Evolutionary conservation across 2,329 filamentous ascomycete species (phyloP), one percentile per base, ranked within the genome.

Genomic region (Nothopassalora personata): DNA sequence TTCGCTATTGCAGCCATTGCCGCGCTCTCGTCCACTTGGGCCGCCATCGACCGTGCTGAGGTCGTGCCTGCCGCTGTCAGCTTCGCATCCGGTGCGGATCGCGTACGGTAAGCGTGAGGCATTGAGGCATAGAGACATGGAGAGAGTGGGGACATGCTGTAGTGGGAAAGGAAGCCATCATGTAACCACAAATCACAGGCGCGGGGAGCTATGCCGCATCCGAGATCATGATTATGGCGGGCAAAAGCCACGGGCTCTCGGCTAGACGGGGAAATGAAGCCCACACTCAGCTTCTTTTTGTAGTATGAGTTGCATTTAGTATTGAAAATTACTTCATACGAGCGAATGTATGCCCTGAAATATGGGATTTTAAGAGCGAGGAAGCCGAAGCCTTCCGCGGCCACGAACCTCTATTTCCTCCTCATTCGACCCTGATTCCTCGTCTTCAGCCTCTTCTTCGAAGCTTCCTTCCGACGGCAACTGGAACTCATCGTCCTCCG

Each of bases 1-100:
- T 72, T 74, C 1, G 56, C 73, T 11, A 58, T 70, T 39, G 60
- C 65, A 50, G 60, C 55, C 18, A 28, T 69, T 45, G 64, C 56
- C 39, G 63, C 67, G 11, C n/a, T 64, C 13, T 30, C 60, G 11
- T 68, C 68, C 27, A 63, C 65, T 34, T 71, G 68, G 68, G 69
- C 68, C n/a, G 66, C 67, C 23, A 60, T 68, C 1, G 68, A 70
- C 46, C 61, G 66, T 23, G 60, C 64, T 39, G 65, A 67, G 51
- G 63, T 68, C n/a, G 64, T 70, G 19, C 66, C 67, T 36, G 56
- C 56, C 30, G 31, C 28, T 8, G 8, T 33, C 9, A 48, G 56
- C 27, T 33, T 58, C 15, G 33, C 51, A 3, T 43, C 45, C 43
- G 56, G 56, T 7, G 56, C 56, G 6, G 23, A 58, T 30, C 30